Base-by-base conservation (phyloP, 345 rosid genomes). In the Aethionema arabicum region DNA sequence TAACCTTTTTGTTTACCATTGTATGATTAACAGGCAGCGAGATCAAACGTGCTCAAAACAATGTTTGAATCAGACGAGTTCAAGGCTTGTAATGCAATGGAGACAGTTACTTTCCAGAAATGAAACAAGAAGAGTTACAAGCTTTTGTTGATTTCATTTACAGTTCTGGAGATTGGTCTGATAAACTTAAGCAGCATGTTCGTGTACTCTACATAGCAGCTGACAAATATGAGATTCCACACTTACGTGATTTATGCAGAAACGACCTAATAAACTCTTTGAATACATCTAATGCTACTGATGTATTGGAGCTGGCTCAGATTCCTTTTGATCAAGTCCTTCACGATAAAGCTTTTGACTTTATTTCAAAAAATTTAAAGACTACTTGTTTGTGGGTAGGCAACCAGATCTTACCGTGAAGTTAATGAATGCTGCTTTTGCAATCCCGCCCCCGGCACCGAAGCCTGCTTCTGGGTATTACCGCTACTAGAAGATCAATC, bases 11-110 rank as follows among this genome's bases (percentile, higher is more conserved):
- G 27, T 21, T 21, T 21, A 21, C 27, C 2, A 2, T 21, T 21
- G 27, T 1, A 2, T 21, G 27, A 2, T 21, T 21, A 21, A 21
- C 16, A 60, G 48, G 66, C 66, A 3, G 52, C 61, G 27, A 8
- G 61, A 35, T 65, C 61, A 8, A 14, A 43, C 11, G 61, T 64
- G 21, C 53, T 65, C 11, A 44, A 65, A 53, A 65, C 43, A 37
- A 53, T 65, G 43, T 15, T 65, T 7, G 53, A 65, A 44, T 53
- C 61, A 53, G 53, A 65, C 53, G 16, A 35, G 2, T n/a, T n/a
- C n/a, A 4, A 14, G 33, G 11, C 30, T 2, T 14, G 3, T 35
- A 8, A 7, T 7, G 16, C 11, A 9, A 14, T 3, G 3, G 69
- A 45, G 31, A 54, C 8, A 6, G 21, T 56, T 5, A 50, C 59